A percentile compares a stretch with the other conserved stretches of the same genome.
phyloP scores from a whole-genome alignment of 352 stramenopile genomes.

The Phytophthora sp. region DNA sequence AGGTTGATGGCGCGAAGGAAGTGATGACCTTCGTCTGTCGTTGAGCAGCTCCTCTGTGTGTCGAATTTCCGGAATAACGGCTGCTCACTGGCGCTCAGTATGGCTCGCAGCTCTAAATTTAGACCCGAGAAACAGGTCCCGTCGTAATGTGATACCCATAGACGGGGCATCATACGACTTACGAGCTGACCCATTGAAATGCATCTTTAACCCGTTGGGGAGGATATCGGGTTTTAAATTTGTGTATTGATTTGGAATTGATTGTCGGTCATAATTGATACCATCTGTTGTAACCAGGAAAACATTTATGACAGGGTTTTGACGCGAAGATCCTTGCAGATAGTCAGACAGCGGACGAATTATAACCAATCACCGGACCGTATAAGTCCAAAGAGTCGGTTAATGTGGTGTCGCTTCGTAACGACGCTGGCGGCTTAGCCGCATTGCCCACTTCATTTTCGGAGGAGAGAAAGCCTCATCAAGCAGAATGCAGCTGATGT shows the following conservation, averaged over 20 bases:
- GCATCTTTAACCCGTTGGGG: background rate
- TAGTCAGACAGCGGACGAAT: slow-evolving; percentile 26
- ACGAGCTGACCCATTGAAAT: background rate
- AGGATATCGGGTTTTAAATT: slow-evolving; percentile 1
- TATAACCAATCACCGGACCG: slow-evolving; percentile 7
- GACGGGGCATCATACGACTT: slow-evolving; percentile 4
- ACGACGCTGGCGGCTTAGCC: too few relatives aligned
- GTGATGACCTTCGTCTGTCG: slow-evolving; percentile 39
- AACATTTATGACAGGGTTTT: slow-evolving; percentile 6
- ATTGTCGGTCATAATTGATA: background rate
- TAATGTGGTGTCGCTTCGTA: slow-evolving; percentile 19
- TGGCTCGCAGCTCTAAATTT: slow-evolving; percentile 27
- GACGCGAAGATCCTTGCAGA: slow-evolving; percentile 26
- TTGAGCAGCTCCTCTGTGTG: slow-evolving; percentile 28
- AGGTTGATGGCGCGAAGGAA: slow-evolving; percentile 28
- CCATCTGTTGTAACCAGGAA: background rate
- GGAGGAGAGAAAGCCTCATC: too few relatives aligned
- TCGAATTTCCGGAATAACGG: slow-evolving; percentile 37
- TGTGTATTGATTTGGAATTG: background rate
- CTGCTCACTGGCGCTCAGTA: slow-evolving; percentile 36
- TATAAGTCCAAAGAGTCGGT: slow-evolving; percentile 18
- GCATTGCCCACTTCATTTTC: too few relatives aligned
- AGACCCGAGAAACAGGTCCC: slow-evolving; percentile 20
- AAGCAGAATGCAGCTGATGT: too few relatives aligned
- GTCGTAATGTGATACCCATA: slow-evolving; percentile 10